Evolutionary conservation across 176 grass and related monocot genomes (phyloP).

Genomic region (Musa beccarii): DNA sequence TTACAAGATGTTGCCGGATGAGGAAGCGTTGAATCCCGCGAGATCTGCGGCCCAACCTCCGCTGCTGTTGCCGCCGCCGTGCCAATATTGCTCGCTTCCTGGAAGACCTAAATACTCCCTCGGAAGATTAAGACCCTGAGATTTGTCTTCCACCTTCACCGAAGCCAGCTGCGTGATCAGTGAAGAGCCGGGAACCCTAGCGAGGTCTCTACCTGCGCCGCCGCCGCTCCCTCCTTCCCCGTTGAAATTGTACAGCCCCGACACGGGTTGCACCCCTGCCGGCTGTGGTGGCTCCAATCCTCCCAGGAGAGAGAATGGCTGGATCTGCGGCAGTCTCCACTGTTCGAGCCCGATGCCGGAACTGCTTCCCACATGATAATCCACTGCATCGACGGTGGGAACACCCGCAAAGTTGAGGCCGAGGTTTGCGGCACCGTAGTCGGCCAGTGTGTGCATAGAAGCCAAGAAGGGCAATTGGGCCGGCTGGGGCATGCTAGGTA

Average conservation of each 20-base stretch:
- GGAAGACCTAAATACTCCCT: conserved; percentile 50
- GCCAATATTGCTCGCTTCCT: conserved; percentile 63
- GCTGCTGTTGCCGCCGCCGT: conserved; percentile 5
- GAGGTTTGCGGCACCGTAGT: conserved; percentile 32
- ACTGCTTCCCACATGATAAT: conserved; percentile 42
- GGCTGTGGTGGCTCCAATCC: conserved; percentile 30
- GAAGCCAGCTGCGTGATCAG: conserved; percentile 63
- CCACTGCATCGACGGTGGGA: conserved; percentile 40
- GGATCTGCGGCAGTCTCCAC: conserved; percentile 62
- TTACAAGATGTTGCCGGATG: conserved; percentile 63
- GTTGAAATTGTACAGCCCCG: conserved; percentile 53
- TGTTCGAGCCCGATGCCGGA: conserved; percentile 52
- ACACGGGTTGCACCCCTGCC: conserved; percentile 16
- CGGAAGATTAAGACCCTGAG: conserved; percentile 25
- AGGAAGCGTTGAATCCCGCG: conserved; percentile 64
- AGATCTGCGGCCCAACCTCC: conserved; percentile 29
- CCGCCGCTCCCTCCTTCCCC: conserved; percentile 25
- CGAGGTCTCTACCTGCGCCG: conserved; percentile 33
- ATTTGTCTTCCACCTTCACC: conserved; percentile 76
- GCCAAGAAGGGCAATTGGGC: conserved; percentile 49
- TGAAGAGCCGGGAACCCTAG: conserved; percentile 42
- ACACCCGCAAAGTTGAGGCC: conserved; percentile 56
- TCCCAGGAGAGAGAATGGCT: conserved; percentile 58
- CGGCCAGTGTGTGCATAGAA: conserved; percentile 49
- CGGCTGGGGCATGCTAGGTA: conserved; percentile 22